Conservation (phyloP, 768 basidiomycete species). For the Cystobasidium onofrii region DNA sequence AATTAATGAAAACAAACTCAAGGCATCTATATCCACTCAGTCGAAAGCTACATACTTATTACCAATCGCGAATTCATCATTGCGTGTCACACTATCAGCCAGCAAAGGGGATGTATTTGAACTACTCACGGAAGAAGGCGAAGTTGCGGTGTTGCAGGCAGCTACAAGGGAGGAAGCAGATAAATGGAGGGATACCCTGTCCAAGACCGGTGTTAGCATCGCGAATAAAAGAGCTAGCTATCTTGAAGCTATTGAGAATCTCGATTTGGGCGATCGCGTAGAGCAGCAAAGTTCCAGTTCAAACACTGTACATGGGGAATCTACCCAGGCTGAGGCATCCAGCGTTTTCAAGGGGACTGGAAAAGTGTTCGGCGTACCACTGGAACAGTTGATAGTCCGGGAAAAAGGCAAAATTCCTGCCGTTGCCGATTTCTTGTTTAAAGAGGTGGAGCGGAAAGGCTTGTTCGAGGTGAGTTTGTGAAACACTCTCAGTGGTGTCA, state of each 20-base stretch:
- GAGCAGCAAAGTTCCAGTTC: background rate
- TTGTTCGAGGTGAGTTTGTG: constrained; percentile 2
- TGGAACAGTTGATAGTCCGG: constrained; percentile 20
- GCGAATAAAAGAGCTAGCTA: constrained; percentile 36
- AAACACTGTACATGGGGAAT: background rate
- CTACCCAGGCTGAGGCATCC: background rate
- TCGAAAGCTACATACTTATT: constrained; percentile 35
- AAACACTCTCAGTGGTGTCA: too few relatives aligned
- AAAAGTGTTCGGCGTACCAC: constrained; percentile 33
- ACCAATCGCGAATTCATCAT: background rate
- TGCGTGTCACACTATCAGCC: background rate
- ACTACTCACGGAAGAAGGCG: constrained; percentile 32
- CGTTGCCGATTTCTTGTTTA: constrained; percentile 25
- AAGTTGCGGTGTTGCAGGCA: constrained; percentile 36
- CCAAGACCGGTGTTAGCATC: constrained; percentile 26
- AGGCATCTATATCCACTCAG: constrained; percentile 30
- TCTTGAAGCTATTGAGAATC: constrained; percentile 20
- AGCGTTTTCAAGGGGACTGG: background rate
- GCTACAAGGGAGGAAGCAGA: constrained; percentile 10
- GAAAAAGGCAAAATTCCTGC: constrained; percentile 28
- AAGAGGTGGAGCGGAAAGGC: constrained; percentile 29
- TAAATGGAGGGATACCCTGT: constrained; percentile 34
- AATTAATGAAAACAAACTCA: constrained; percentile 44
- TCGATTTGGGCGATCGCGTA: constrained; percentile 18
- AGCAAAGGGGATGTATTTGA: constrained; percentile 30